These are phyloP conservation scores for Paragyromitra xinjiangensis DNA, from an alignment of 495 filamentous ascomycete genomes.

Conservation along the genomic window DNA sequence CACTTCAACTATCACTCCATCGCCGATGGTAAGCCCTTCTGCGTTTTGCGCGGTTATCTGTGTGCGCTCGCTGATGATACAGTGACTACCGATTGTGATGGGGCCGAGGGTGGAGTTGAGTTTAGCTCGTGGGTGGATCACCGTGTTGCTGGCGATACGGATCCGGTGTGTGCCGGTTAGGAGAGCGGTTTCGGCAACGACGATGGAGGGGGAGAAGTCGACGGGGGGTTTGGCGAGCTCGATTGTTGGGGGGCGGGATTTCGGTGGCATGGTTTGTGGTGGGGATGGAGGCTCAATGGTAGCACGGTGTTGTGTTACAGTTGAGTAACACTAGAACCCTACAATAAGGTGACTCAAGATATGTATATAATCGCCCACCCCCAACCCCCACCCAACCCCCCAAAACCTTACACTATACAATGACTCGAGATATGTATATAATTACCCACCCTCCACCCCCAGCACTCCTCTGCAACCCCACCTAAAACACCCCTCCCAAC, in stretches of 20 bases:
- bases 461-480: not conserved
- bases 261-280: slow-evolving; percentile 50
- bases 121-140: slow-evolving; percentile 82
- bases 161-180: slow-evolving; percentile 78
- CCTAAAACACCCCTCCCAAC: not conserved
- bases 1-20: slow-evolving; percentile 69
- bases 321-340: not conserved
- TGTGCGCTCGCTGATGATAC: slow-evolving; percentile 78
- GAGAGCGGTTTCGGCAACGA: slow-evolving; percentile 77
- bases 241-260: slow-evolving; percentile 59
- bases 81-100: slow-evolving; percentile 75
- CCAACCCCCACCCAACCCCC: not conserved
- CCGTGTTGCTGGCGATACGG: slow-evolving; percentile 72
- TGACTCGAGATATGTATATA: too few species aligned
- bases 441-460: too few species aligned
- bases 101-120: slow-evolving; percentile 74
- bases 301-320: not conserved
- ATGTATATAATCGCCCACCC: not conserved
- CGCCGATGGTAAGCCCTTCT: slow-evolving; percentile 61
- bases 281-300: slow-evolving; percentile 13
- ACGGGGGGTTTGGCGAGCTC: slow-evolving; percentile 70
- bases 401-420: not conserved
- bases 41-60: slow-evolving; percentile 65
- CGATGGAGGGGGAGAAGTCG: slow-evolving; percentile 72
- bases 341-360: not conserved